Conservation (phyloP, 306 rosid species). For the Cucumis sativus region DNA sequence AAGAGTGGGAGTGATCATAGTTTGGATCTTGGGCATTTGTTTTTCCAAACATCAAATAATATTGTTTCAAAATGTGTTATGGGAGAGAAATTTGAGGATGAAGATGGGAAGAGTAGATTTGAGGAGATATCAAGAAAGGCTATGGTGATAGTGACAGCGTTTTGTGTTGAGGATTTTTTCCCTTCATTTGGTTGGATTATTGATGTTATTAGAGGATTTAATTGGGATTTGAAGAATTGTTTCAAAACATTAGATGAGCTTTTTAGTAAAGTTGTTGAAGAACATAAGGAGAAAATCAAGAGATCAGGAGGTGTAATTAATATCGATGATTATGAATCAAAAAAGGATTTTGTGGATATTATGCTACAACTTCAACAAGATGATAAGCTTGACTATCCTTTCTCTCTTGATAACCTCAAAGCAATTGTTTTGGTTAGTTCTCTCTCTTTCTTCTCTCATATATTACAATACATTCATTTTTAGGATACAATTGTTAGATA, state of each 20-base stretch:
- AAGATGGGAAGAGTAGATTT: neutral
- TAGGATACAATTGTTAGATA: too few relatives aligned
- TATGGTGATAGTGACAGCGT: neutral
- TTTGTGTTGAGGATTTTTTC: conserved; percentile 14
- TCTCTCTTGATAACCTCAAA: neutral
- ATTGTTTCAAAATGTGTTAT: neutral
- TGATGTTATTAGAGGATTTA: conserved; percentile 5
- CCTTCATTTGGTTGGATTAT: conserved; percentile 10
- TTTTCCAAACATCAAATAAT: neutral
- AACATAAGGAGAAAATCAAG: neutral
- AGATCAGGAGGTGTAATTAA: neutral
- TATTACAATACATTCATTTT: too few relatives aligned
- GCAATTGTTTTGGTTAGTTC: neutral
- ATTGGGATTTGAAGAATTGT: conserved; percentile 5
- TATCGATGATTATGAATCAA: neutral
- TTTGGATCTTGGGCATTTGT: conserved; percentile 3
- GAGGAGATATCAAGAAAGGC: neutral
- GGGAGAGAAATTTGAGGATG: conserved; percentile 1
- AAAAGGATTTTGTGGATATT: neutral
- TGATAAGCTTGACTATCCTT: neutral
- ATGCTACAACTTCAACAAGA: neutral
- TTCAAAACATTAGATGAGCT: conserved; percentile 11
- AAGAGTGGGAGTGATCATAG: neutral
- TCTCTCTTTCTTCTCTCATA: neutral
- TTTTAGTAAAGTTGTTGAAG: conserved; percentile 2